These are phyloP conservation scores for Saccharomycopsis sp. DNA, from an alignment of 805 yeast species.

Conservation along the genomic window DNA sequence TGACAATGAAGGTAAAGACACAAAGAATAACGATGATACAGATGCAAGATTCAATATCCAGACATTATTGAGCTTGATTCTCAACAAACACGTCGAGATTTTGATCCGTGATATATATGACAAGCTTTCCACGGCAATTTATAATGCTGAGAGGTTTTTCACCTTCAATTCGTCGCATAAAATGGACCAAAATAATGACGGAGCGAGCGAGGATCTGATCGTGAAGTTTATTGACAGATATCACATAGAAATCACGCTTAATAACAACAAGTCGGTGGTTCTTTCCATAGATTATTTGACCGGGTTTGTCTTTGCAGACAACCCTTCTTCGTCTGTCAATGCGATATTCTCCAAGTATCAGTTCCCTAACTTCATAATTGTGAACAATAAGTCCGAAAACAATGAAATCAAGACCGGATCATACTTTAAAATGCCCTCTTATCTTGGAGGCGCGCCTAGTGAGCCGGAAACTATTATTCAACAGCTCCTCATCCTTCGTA, in stretches of 20 bases:
- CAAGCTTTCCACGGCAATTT: neutral
- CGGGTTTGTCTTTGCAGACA: conserved; percentile 15
- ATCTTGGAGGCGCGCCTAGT: neutral
- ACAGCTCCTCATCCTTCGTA: conserved; percentile 14
- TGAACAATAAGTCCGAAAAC: neutral
- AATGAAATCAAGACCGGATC: neutral
- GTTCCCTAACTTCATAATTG: conserved; percentile 15
- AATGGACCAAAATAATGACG: neutral
- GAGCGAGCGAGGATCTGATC: neutral
- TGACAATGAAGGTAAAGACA: neutral
- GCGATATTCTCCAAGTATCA: conserved; percentile 16
- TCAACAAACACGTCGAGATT: conserved; percentile 16
- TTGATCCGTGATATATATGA: conserved; percentile 9
- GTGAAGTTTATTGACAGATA: conserved; percentile 10
- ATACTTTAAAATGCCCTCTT: neutral
- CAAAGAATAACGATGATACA: too few relatives aligned
- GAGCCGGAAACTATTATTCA: conserved; percentile 10
- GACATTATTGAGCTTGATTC: conserved; percentile 13
- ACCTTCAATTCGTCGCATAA: neutral
- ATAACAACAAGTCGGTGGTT: conserved; percentile 9
- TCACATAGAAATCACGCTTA: conserved; percentile 9
- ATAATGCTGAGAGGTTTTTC: neutral
- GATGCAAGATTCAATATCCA: conserved; percentile 12
- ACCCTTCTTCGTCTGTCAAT: conserved; percentile 21
- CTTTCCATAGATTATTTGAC: conserved; percentile 19